Evolutionary conservation across 2,329 filamentous ascomycete genomes (phyloP), one percentile per base, ranked within the genome.

Genomic region (Neocatenulostroma microsporum): DNA sequence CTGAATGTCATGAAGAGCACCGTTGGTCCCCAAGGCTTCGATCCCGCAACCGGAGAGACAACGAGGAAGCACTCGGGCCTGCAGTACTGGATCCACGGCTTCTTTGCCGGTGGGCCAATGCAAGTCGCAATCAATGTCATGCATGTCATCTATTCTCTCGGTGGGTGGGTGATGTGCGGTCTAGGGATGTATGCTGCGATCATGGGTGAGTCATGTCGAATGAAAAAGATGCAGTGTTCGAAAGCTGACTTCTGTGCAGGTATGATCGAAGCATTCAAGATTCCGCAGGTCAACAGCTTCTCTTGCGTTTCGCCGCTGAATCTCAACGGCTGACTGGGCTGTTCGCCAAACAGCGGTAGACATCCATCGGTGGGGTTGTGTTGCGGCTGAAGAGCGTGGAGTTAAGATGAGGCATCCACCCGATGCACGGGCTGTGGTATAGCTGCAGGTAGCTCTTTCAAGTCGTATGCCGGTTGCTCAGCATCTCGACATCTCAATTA

Each of bases 181-280:
- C 42, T 68, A 48, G 65, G 65, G 3, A 49, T 58, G 27, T 67
- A 62, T 47, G 53, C 60, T 11, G 59, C 61, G 23, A 57, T 65
- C 39, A 42, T 55, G 36, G 56, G 36, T 19, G 31, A 23, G 30
- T 33, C 21, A 6, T 3, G 26, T 3, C 3, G n/a, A n/a, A n/a
- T n/a, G n/a, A n/a, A n/a, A n/a, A n/a, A n/a, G n/a, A n/a, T n/a
- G n/a, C n/a, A n/a, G n/a, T n/a, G n/a, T n/a, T n/a, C n/a, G n/a
- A n/a, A n/a, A n/a, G n/a, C n/a, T n/a, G n/a, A n/a, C n/a, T n/a
- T n/a, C n/a, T n/a, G n/a, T 12, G 3, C 28, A 24, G 34, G 21
- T 10, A 43, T 68, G 51, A 56, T 61, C 13, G 51, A 50, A 5
- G 57, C 56, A 11, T 61, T 61, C 29, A 30, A 37, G 34, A 34